Conservation (phyloP, 257 asterid genomes). For the Misopates orontium region DNA sequence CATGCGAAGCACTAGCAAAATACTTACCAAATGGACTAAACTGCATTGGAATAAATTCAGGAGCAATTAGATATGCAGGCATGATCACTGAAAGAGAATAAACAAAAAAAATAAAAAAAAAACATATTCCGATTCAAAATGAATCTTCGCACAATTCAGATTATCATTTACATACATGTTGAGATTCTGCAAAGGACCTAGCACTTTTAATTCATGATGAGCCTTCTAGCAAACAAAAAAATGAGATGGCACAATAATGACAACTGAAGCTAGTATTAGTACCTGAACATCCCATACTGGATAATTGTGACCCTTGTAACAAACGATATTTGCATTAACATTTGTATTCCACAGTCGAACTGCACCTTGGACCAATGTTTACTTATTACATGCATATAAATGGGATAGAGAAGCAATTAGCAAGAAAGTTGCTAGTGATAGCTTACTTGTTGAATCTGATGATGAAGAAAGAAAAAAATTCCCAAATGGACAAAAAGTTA, state of each 20-base stretch:
- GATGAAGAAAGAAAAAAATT: constrained; percentile 93
- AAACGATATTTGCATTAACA: constrained; percentile 89
- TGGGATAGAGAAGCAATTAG: constrained; percentile 1
- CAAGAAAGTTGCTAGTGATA: constrained; percentile 14
- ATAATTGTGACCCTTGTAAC: constrained; percentile 97
- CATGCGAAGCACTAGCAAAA: constrained; percentile 99
- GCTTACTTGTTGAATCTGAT: constrained; percentile 89
- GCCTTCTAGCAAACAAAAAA: too few species aligned
- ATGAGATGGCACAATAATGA: too few species aligned
- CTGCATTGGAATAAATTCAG: constrained; percentile 55
- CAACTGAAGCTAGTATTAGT: constrained; percentile 10
- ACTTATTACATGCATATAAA: constrained; percentile 13
- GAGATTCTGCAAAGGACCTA: too few species aligned
- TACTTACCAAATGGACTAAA: constrained; percentile 96
- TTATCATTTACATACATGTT: not conserved
- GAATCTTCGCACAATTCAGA: not conserved
- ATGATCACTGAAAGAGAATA: constrained; percentile 7
- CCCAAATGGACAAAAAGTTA: constrained; percentile 85
- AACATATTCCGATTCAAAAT: too few species aligned
- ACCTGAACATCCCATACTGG: constrained; percentile 99
- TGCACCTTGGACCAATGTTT: constrained; percentile 42
- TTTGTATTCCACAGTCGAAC: constrained; percentile 94
- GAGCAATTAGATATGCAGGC: constrained; percentile 13
- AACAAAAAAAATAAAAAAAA: not conserved
- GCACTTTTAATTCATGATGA: too few species aligned